Evolutionary conservation across 345 rosid species (phyloP), one percentile per base, ranked within the genome.

Genomic region (Cochlearia excelsa): DNA sequence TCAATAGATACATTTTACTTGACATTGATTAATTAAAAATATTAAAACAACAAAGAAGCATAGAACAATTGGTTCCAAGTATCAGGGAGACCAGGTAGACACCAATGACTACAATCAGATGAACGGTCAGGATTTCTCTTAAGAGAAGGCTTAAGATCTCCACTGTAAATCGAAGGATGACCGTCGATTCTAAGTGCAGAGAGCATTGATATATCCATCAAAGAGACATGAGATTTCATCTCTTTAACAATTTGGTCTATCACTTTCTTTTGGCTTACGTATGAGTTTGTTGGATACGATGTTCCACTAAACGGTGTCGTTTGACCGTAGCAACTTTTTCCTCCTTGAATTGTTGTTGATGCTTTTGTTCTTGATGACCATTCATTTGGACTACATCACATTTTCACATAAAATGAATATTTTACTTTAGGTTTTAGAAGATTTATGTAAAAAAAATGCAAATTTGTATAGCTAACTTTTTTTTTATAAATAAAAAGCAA

Each of bases 101-200:
- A 93, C 99, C 99, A 93, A 65, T 93, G 99, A 81, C 99, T 93
- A 71, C 99, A 89, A 75, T 93, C 99, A 7, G 97, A 93, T 28
- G 87, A 85, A 28, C 76, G 77, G 3, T 42, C 75, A 0, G 99
- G 97, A 66, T 78, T 82, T 43, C 86, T 84, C 66, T 79, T 80
- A 52, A 86, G 80, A 3, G 55, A 65, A 0, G 86, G 85, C 65
- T 57, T 93, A 57, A 89, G 61, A 65, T 86, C 90, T 2, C 97
- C 99, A 10, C 88, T 77, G 55, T 93, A 93, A 46, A 93, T 84
- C 0, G 99, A 89, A n/a, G 99, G 99, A 70, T 93, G 99, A 4
- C 83, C 88, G 9, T 93, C 99, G 52, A 86, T 84, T 49, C 99
- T 73, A 9, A 85, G 82, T 69, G 82, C 91, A 1, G 99, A 93